Conservation (phyloP, 2,329 filamentous ascomycete species). For the Pseudocercospora eumusae region DNA sequence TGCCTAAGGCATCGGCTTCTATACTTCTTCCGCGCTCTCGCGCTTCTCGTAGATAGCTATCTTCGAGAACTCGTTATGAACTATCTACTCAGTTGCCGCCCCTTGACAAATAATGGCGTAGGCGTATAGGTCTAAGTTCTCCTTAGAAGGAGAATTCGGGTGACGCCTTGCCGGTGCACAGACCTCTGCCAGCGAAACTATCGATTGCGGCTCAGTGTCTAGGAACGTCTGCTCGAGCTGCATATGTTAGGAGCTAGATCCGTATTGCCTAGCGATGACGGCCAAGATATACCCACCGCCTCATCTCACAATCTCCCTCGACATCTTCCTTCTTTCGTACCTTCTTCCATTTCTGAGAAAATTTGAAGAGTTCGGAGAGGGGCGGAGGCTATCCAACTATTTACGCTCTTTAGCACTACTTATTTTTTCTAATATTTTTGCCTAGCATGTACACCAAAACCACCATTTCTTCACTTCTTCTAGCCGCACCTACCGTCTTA, state of each 20-base stretch:
- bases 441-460: constrained; percentile 6
- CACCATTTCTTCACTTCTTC: constrained; percentile 20
- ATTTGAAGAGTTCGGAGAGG: neutral
- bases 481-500: constrained; percentile 19
- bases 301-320: neutral
- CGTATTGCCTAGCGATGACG: neutral
- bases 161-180: too few species aligned
- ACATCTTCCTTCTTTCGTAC: neutral
- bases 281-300: neutral
- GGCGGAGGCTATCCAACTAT: neutral
- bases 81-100: too few species aligned
- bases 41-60: too few species aligned
- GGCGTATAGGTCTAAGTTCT: too few species aligned
- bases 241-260: neutral
- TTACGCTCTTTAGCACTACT: neutral
- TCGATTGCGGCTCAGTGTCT: neutral
- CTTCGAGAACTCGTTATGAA: too few species aligned
- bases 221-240: neutral
- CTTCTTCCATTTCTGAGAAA: neutral
- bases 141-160: too few species aligned
- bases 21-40: too few species aligned
- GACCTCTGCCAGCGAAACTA: neutral
- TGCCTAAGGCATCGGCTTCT: too few species aligned
- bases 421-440: neutral
- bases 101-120: too few species aligned